Base-by-base conservation (phyloP, 345 rosid genomes). In the Gossypium longicalyx region DNA sequence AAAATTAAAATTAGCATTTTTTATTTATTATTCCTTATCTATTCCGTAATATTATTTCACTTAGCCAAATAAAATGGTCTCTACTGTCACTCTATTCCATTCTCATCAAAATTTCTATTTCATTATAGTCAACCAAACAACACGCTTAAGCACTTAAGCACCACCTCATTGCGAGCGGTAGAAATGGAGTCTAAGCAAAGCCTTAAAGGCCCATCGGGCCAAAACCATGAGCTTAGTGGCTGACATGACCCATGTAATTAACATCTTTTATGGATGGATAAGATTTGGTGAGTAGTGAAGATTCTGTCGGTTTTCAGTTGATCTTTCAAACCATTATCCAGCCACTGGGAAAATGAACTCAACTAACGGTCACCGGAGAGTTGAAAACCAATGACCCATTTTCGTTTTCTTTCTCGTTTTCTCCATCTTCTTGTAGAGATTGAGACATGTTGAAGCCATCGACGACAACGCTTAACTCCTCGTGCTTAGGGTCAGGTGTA, bases 381-480 rank as follows among this genome's bases (percentile, higher is more conserved):
- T 34, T 47, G 47, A 16, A 63, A 63, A 7, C 47, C 12, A 8
- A 34, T 63, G 67, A 34, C 67, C 12, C 45, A 63, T 38, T 63
- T 38, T 16, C 3, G 17, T 49, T 13, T 11, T 22, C 25, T 19
- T 19, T 54, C 59, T 54, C 17, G 38, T 19, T 56, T 56, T 19
- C 60, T 20, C 25, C 20, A 9, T 23, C 38, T 12, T 23, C 34
- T 23, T 22, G 15, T 13, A 15, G 56, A 22, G 4, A 44, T 5
- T 44, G 67, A 58, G 49, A 43, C 16, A 72, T 72, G 75, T 72
- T 58, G 34, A 58, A 20, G 75, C 75, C 75, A 44, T 45, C 58
- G 67, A 20, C 54, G 41, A 53, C 56, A 45, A 38, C 66, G 51
- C 34, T 25, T 25, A 8, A 13, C 65, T 72, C 53, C 43, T 44